Evolutionary conservation across 768 basidiomycete genomes (phyloP), one percentile per base, ranked within the genome.

Genomic region (Dioszegia aurantiaca): DNA sequence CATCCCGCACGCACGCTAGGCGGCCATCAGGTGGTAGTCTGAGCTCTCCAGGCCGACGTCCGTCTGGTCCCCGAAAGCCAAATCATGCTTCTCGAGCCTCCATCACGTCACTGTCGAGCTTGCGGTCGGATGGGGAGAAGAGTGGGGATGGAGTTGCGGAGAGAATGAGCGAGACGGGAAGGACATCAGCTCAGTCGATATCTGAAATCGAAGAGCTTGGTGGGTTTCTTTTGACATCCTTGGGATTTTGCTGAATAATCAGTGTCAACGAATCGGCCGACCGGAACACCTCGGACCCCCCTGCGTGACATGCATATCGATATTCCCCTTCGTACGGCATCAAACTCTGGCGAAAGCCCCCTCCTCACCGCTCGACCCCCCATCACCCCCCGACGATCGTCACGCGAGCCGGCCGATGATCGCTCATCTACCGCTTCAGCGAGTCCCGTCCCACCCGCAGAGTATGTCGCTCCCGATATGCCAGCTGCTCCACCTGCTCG

Each of bases 321-420:
- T 16, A 56, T 53, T 2, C 57, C 60, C 24, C 48, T 39, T 23
- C 56, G 67, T 8, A 44, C 60, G 5, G 54, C 59, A 8, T 65
- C 67, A 0, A 21, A 21, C 19, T 59, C 48, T 4, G 21, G 21
- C 6, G 19, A 41, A 11, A 14, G 30, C 11, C 9, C 26, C 2
- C 51, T n/a, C 10, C 37, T 10, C 19, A 54, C 36, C 21, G 58
- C 45, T 47, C 58, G 43, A 12, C 48, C 41, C 24, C 27, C 40
- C 17, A 40, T 59, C 40, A 51, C 41, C 16, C 51, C 51, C 2
- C 19, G 51, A 40, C 19, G 6, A 27, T 39, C 51, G 8, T 53
- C 51, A 19, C 36, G 51, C 24, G 51, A 53, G 3, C 11, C 17
- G 2, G 10, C 24, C 12, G 21, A n/a, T n/a, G 40, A 42, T n/a